phyloP scores from a whole-genome alignment of 441 rosid species.

The Isatis lusitanica region DNA sequence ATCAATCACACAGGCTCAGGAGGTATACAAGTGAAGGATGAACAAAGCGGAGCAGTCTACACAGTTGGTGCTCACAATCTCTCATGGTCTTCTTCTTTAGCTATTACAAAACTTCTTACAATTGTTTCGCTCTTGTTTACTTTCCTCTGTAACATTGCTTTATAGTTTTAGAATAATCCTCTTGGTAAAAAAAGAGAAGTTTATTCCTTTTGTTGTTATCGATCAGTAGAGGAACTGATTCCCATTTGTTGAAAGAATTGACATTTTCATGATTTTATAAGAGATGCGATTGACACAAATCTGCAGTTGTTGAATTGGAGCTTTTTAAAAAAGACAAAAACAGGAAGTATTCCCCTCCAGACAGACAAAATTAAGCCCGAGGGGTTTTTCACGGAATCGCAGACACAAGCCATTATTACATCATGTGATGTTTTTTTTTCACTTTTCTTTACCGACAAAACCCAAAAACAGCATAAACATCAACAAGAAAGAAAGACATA shows the following conservation, averaged over 20 bases:
- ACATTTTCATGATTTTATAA: neutral
- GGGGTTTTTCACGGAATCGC: conserved; percentile 15
- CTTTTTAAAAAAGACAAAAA: conserved; percentile 19
- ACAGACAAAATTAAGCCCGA: conserved; percentile 34
- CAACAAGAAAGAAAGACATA: conserved; percentile 22
- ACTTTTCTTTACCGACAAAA: conserved; percentile 29
- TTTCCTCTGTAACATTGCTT: conserved; percentile 14
- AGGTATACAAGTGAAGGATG: conserved; percentile 71
- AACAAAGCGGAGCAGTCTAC: conserved; percentile 49
- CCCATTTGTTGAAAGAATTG: conserved; percentile 7
- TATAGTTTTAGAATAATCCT: conserved; percentile 7
- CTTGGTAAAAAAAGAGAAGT: neutral
- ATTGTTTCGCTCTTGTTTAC: conserved; percentile 24
- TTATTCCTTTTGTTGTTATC: neutral
- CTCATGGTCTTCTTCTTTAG: conserved; percentile 43
- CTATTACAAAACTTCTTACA: conserved; percentile 30
- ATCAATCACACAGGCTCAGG: conserved; percentile 60
- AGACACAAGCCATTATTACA: conserved; percentile 34
- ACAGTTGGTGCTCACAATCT: conserved; percentile 62
- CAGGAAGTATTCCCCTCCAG: conserved; percentile 21
- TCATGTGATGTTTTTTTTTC: conserved; percentile 29
- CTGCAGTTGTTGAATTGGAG: conserved; percentile 11
- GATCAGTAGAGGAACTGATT: neutral
- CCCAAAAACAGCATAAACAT: conserved; percentile 30
- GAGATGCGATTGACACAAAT: conserved; percentile 16